Evolutionary conservation across 192 early-diverging fungal species (phyloP).

Genomic region (Coemansia sp.): DNA sequence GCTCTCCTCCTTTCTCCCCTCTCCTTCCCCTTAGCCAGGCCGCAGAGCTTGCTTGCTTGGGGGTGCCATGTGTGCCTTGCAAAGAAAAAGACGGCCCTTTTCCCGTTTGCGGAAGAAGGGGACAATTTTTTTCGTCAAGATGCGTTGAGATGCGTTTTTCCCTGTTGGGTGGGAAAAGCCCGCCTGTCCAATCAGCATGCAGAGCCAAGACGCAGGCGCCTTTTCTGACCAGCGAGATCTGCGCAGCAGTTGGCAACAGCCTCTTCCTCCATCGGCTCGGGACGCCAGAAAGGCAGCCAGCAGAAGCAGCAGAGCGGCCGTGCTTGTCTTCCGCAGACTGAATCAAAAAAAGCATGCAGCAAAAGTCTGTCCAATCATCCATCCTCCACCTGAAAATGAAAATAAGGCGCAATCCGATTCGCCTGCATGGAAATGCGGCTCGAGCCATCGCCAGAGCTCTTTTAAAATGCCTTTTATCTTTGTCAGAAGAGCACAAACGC

Average conservation of each 20-base stretch:
- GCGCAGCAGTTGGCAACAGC: background rate
- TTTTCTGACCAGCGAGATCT: background rate
- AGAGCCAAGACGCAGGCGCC: background rate
- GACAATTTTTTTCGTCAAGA: background rate
- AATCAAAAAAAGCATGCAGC: background rate
- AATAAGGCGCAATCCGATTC: conserved; percentile 2
- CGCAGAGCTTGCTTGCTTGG: too few species aligned
- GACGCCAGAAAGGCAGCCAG: background rate
- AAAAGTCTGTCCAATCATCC: conserved; percentile 1
- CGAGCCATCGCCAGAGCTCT: background rate
- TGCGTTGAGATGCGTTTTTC: too few species aligned
- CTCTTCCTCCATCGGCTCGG: background rate
- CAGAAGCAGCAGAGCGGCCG: background rate
- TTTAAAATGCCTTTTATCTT: background rate
- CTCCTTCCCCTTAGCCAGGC: too few species aligned
- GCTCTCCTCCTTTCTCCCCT: too few species aligned
- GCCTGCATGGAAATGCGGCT: background rate
- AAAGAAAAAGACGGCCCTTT: conserved; percentile 2
- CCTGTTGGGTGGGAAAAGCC: background rate
- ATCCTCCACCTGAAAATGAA: background rate
- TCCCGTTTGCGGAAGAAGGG: conserved; percentile 3
- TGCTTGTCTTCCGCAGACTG: background rate
- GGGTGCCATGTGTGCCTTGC: background rate
- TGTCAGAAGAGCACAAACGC: background rate
- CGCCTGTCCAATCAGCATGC: background rate